Base-by-base conservation (phyloP, 225 moss, liverwort and hornwort species). In the Anthoceros angustus region DNA sequence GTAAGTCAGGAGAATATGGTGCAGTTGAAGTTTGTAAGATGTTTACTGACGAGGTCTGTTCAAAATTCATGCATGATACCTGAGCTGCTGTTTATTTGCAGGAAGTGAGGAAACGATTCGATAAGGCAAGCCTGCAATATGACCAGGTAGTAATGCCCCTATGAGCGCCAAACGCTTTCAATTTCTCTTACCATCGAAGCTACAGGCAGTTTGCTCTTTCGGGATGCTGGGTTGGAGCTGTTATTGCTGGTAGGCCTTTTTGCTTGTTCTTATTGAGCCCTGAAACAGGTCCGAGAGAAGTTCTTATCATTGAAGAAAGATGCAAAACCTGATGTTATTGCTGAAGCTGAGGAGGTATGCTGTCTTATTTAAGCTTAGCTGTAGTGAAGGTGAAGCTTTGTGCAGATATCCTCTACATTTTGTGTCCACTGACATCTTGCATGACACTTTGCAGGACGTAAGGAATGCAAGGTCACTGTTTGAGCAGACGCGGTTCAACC, bases 91-190 rank as follows among this genome's bases (percentile, higher is more conserved):
- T 64, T n/a, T 63, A 61, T 74, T 18, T 76, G 68, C 83, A 84
- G 83, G 83, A 84, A 78, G 78, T 93, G 60, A 80, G 93, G 76
- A 93, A 93, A 77, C 84, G 90, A 70, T 93, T 93, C 69, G 90
- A 93, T 70, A 93, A 93, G 72, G 77, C 90, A 63, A 93, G 93
- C 76, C 62, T 80, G 69, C 87, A 86, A 46, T 93, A 90, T 71
- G 93, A 90, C 64, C 93, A 93, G 77, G 83, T 80, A 69, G 41
- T 26, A 60, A 41, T 50, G 14, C 70, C 39, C 65, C 40, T 74
- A 61, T 75, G 49, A 42, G 25, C 23, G 18, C 6, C 23, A 23
- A 23, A 18, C 7, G 7, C 14, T 55, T 20, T 55, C 12, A 18
- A 55, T 55, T 12, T 20, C 0, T 55, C 55, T 55, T 55, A 55